Base-by-base conservation (phyloP, 768 basidiomycete species). In the Termitomyces sp. region DNA sequence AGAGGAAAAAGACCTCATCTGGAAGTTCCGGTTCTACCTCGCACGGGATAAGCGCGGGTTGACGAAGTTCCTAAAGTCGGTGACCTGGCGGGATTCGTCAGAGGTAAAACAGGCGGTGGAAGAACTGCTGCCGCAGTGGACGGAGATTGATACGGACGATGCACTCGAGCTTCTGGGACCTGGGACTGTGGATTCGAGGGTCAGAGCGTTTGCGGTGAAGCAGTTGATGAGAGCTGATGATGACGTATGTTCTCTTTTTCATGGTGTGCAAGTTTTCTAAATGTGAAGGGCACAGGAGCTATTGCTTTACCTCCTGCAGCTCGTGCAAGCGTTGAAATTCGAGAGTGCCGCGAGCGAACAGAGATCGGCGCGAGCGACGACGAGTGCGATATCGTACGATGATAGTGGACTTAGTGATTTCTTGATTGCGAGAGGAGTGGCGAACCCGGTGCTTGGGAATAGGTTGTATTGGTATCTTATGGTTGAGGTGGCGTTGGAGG, bases 11-110 rank as follows among this genome's bases (percentile, higher is more conserved):
- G 96, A 98, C 66, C 78, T 96, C 45, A 88, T 98, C 42, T 99
- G 97, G 97, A 96, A 96, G 73, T 99, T 96, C 81, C 86, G 97
- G n/a, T 99, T 98, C 76, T 98, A 97, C 66, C 87, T 99, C 12
- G 86, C 89, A 3, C 80, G 94, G 38, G 93, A 96, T 73, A 96
- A 94, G 75, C 88, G 92, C 11, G 95, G 96, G 2, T 81, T 98
- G 44, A 98, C 96, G 38, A 99, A 99, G 72, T 99, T 99, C 75
- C 82, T 99, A 57, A 98, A 94, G 73, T 94, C 94, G 35, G 97
- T 99, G 40, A 94, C 96, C 20, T 98, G 97, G 97, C 82, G 94
- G 42, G 97, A 99, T 72, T 86, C 91, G 0, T 90, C 91, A 11
- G 97, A 99, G 75, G 95, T 97, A 28, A 96, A 96, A 70, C 97